Evolutionary conservation across 352 stramenopile species (phyloP).

Genomic region (Phytophthora multivora): DNA sequence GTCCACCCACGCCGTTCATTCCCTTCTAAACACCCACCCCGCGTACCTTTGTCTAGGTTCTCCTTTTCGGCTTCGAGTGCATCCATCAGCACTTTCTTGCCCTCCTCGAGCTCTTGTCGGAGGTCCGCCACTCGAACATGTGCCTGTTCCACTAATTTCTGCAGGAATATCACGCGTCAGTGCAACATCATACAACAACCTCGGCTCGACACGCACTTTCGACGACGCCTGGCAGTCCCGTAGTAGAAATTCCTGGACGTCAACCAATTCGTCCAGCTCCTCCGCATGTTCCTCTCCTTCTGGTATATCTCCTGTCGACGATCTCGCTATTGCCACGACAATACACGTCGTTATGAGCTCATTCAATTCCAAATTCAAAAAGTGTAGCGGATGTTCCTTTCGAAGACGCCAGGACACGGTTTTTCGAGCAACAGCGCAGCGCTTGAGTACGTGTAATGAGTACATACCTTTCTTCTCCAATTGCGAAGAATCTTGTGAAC

Average conservation of each 20-base stretch:
- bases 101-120: constrained; percentile 50
- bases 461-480: constrained; percentile 27
- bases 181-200: background rate
- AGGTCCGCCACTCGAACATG: constrained; percentile 53
- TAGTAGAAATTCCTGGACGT: constrained; percentile 56
- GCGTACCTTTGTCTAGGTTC: constrained; percentile 41
- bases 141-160: constrained; percentile 71
- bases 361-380: constrained; percentile 22
- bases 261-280: constrained; percentile 33
- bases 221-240: constrained; percentile 46
- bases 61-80: constrained; percentile 67
- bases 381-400: background rate
- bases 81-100: constrained; percentile 61
- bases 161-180: background rate
- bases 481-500: background rate
- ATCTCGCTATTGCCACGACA: constrained; percentile 4
- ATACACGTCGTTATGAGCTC: background rate
- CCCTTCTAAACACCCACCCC: background rate
- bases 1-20: background rate
- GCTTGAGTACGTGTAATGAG: background rate
- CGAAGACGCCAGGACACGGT: background rate
- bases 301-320: background rate
- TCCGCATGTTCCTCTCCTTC: constrained; percentile 1
- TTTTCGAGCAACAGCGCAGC: background rate
- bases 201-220: constrained; percentile 29